These are phyloP conservation scores for Cercospora berteroae DNA, from an alignment of 2,329 filamentous ascomycete species.

Conservation along the genomic window DNA sequence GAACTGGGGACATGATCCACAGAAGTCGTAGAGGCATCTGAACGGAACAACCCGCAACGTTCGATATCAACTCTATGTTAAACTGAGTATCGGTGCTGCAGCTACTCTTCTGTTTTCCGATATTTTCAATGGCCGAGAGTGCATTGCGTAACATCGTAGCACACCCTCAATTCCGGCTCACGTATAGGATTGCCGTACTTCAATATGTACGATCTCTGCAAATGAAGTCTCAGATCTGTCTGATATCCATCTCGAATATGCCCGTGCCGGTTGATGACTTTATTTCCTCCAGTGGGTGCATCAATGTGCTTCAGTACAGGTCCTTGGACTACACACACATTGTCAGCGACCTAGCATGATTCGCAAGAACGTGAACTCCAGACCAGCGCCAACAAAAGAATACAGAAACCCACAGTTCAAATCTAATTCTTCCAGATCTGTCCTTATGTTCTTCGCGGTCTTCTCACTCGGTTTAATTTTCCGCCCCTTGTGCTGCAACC, in stretches of 20 bases:
- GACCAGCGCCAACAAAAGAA: background rate
- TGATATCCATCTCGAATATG: constrained; percentile 7
- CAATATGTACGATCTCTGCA: background rate
- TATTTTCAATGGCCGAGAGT: background rate
- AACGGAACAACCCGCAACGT: background rate
- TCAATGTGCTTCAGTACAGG: background rate
- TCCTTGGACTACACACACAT: background rate
- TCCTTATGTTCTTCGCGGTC: background rate
- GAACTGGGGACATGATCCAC: constrained; percentile 53
- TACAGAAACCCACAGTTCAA: background rate
- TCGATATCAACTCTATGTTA: background rate
- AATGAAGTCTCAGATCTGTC: background rate
- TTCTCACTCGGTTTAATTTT: background rate
- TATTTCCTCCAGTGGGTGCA: background rate
- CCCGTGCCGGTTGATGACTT: background rate
- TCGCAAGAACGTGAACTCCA: background rate
- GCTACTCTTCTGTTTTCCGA: background rate
- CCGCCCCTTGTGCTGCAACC: background rate
- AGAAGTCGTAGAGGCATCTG: background rate
- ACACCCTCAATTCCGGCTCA: background rate
- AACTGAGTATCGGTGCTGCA: background rate
- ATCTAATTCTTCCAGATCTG: background rate
- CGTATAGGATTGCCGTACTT: background rate
- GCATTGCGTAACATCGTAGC: background rate
- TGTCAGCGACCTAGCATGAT: background rate